These are phyloP conservation scores for Ustilago crameri DNA, from an alignment of 1,284 basidiomycete species.

Conservation along the genomic window DNA sequence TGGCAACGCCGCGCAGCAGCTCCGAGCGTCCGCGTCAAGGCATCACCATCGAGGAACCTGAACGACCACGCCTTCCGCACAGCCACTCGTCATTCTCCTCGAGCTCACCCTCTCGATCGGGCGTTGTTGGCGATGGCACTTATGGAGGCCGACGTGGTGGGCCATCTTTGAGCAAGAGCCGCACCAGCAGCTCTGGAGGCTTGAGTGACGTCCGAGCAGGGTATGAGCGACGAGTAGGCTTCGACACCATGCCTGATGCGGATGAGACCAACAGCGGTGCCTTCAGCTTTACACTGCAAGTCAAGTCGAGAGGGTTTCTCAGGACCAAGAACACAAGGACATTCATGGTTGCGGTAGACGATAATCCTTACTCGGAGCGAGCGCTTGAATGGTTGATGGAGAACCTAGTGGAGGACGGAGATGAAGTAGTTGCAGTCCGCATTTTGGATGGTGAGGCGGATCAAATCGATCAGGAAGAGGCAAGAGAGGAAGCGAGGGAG, in stretches of 20 bases:
- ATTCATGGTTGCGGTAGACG: constrained; percentile 87
- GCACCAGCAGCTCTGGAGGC: constrained; percentile 45
- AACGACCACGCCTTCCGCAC: constrained; percentile 18
- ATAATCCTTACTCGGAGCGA: constrained; percentile 72
- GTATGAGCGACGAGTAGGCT: constrained; percentile 65
- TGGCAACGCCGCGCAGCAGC: constrained; percentile 29
- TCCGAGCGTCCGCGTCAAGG: constrained; percentile 30
- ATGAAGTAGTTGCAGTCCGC: constrained; percentile 90
- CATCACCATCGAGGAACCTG: constrained; percentile 51
- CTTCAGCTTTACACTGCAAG: constrained; percentile 72
- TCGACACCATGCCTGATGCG: constrained; percentile 67
- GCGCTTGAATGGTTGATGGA: constrained; percentile 74
- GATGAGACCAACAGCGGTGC: constrained; percentile 59
- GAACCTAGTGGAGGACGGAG: constrained; percentile 86
- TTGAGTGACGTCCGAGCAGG: constrained; percentile 53
- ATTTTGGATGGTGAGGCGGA: constrained; percentile 85
- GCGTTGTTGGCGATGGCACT: constrained; percentile 45
- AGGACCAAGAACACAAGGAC: constrained; percentile 84
- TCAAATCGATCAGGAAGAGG: constrained; percentile 75
- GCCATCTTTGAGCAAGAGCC: constrained; percentile 40
- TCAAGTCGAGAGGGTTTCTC: constrained; percentile 84
- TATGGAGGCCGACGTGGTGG: constrained; percentile 51
- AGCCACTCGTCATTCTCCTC: constrained; percentile 33
- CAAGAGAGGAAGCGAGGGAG: constrained; percentile 86
- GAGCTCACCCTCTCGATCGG: constrained; percentile 23